Conservation (phyloP, 768 basidiomycete species). For the Boletellus emodensis region DNA sequence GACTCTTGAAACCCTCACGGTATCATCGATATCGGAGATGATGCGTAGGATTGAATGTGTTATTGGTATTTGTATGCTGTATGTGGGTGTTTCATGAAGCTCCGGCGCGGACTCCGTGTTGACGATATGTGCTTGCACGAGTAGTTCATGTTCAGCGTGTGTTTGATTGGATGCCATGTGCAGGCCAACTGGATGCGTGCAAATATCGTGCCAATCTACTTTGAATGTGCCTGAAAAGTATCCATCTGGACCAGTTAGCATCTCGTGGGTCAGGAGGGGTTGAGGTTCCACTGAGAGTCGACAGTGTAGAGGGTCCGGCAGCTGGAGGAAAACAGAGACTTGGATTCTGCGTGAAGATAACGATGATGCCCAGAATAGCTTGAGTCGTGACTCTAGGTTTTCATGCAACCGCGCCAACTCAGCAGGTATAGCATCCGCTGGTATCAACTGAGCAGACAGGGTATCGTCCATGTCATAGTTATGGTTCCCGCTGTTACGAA, state of each 20-base stretch:
- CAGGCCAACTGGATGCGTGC: slow-evolving; percentile 52
- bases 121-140: slow-evolving; percentile 48
- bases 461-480: slow-evolving; percentile 21
- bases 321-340: slow-evolving; percentile 52
- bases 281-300: slow-evolving; percentile 20
- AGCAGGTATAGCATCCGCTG: slow-evolving; percentile 19
- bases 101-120: slow-evolving; percentile 37
- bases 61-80: slow-evolving; percentile 41
- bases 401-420: slow-evolving; percentile 56
- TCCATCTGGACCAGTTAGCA: slow-evolving; percentile 65
- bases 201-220: slow-evolving; percentile 68
- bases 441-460: slow-evolving; percentile 14
- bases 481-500: slow-evolving; percentile 31
- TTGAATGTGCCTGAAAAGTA: slow-evolving; percentile 63
- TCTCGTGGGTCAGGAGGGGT: slow-evolving; percentile 48
- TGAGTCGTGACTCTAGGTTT: slow-evolving; percentile 74
- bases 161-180: slow-evolving; percentile 56
- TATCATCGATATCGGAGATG: slow-evolving; percentile 94
- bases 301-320: slow-evolving; percentile 17
- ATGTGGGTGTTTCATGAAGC: slow-evolving; percentile 33
- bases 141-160: slow-evolving; percentile 41
- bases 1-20: slow-evolving; percentile 67
- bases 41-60: slow-evolving; percentile 67
- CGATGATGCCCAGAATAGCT: slow-evolving; percentile 77
- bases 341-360: slow-evolving; percentile 60